Evolutionary conservation across 2,329 filamentous ascomycete species (phyloP).

Genomic region (Aureobasidium pullulans): DNA sequence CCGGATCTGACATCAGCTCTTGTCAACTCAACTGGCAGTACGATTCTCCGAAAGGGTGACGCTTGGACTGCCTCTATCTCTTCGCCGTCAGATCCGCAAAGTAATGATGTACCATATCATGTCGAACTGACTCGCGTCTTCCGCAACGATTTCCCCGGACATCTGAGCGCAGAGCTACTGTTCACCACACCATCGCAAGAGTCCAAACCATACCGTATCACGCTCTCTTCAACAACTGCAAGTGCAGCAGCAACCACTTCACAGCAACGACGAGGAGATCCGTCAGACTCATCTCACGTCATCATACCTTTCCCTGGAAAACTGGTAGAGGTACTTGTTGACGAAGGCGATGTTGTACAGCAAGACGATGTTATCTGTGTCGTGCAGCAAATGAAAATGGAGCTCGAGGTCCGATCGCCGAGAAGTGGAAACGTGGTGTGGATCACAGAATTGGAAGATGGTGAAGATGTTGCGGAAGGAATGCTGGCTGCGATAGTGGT

Average conservation of each 20-base stretch:
- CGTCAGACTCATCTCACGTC: constrained; percentile 44
- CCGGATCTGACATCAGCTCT: not conserved
- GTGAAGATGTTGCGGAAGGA: constrained; percentile 39
- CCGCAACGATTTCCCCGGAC: constrained; percentile 53
- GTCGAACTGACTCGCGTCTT: constrained; percentile 48
- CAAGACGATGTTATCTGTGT: constrained; percentile 50
- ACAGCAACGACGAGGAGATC: constrained; percentile 43
- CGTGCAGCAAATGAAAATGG: constrained; percentile 63
- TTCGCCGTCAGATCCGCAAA: not conserved
- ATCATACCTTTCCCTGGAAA: constrained; percentile 52
- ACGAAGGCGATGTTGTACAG: constrained; percentile 42
- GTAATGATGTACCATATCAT: constrained; percentile 35
- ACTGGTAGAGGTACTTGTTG: constrained; percentile 52
- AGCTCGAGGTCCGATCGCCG: constrained; percentile 52
- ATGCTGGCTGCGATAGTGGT: not conserved
- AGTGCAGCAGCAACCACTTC: constrained; percentile 32
- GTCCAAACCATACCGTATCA: constrained; percentile 30
- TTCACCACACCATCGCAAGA: constrained; percentile 33
- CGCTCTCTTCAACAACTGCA: constrained; percentile 37
- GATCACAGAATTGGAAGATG: constrained; percentile 47
- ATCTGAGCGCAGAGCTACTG: constrained; percentile 46
- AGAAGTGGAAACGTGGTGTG: constrained; percentile 43
- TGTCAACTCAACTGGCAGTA: not conserved
- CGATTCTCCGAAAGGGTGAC: constrained; percentile 51
- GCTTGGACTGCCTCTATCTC: constrained; percentile 49